phyloP scores from a whole-genome alignment of 2,329 filamentous ascomycete species.

The Plectosphaerella plurivora region DNA sequence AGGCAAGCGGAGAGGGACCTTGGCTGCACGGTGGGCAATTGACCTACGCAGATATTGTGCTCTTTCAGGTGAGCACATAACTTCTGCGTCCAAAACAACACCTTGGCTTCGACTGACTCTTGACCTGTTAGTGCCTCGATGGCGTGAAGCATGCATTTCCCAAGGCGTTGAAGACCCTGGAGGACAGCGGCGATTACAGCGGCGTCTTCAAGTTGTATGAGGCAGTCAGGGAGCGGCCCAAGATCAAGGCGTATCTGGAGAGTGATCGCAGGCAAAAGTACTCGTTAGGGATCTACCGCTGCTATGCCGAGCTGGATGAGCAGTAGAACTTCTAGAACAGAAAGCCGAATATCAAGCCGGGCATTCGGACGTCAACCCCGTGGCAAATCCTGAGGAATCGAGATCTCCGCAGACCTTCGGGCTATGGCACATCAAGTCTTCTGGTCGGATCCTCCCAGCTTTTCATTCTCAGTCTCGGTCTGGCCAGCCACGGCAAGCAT shows the following conservation, averaged over 20 bases:
- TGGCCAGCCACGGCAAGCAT: conserved; percentile 18
- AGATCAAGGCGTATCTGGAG: conserved; percentile 63
- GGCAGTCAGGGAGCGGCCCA: conserved; percentile 56
- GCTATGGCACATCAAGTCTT: no score
- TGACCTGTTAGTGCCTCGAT: conserved; percentile 39
- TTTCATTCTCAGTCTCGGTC: background rate
- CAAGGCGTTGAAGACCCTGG: conserved; percentile 53
- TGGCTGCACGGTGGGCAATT: conserved; percentile 63
- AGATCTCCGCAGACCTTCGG: no score
- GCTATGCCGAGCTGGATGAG: conserved; percentile 69
- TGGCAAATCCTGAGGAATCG: no score
- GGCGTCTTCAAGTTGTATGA: conserved; percentile 61
- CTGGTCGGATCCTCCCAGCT: background rate
- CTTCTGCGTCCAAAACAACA: background rate
- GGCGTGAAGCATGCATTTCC: conserved; percentile 65
- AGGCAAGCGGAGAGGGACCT: conserved; percentile 51
- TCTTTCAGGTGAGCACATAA: conserved; percentile 58
- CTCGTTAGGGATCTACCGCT: conserved; percentile 61
- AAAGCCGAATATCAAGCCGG: no score
- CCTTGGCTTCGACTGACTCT: no score
- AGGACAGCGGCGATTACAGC: conserved; percentile 51
- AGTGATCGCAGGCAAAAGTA: conserved; percentile 62
- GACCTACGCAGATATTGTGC: conserved; percentile 68
- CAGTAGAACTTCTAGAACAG: conserved; percentile 10
- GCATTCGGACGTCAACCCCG: no score